These are phyloP conservation scores for Tothia fuscella DNA, from an alignment of 2,329 filamentous ascomycete species.

Conservation along the genomic window DNA sequence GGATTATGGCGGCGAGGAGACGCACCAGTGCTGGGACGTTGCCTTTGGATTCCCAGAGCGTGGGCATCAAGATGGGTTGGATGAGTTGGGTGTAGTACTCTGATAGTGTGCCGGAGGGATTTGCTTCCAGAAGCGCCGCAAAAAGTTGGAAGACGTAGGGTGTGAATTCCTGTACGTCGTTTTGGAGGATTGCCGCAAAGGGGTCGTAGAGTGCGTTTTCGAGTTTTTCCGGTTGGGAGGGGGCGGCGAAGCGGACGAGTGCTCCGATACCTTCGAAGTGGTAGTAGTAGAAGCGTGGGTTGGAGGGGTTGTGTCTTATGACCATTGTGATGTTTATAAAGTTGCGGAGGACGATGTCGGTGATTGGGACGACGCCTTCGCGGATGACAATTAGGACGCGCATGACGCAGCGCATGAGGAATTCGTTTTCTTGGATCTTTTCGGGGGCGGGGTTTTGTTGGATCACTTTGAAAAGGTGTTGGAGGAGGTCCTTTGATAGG, in stretches of 20 bases:
- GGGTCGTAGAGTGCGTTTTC: slow-evolving; percentile 73
- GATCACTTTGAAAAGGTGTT: slow-evolving; percentile 84
- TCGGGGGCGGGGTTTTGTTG: slow-evolving; percentile 72
- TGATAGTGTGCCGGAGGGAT: slow-evolving; percentile 66
- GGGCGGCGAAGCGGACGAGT: slow-evolving; percentile 65
- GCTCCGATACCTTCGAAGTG: slow-evolving; percentile 93
- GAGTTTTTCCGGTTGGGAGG: slow-evolving; percentile 56
- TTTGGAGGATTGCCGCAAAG: slow-evolving; percentile 66
- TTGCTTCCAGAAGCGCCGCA: slow-evolving; percentile 77
- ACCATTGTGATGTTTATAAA: slow-evolving; percentile 82
- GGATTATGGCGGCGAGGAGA: slow-evolving; percentile 71
- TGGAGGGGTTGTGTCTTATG: slow-evolving; percentile 90
- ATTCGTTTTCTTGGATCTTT: slow-evolving; percentile 98
- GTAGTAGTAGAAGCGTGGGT: slow-evolving; percentile 96
- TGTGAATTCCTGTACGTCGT: slow-evolving; percentile 85
- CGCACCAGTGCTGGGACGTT: slow-evolving; percentile 87
- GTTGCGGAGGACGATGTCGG: slow-evolving; percentile 69
- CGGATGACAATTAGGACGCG: slow-evolving; percentile 88
- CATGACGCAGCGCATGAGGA: slow-evolving; percentile 98
- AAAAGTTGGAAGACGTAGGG: slow-evolving; percentile 96
- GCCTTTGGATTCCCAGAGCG: slow-evolving; percentile 81
- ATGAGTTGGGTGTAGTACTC: slow-evolving; percentile 72
- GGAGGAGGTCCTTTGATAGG: slow-evolving; percentile 72
- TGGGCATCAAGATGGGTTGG: slow-evolving; percentile 63
- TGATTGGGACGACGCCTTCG: slow-evolving; percentile 61